These are phyloP conservation scores for Boletus albobrunnescens DNA, from an alignment of 1,284 basidiomycete genomes.

Conservation along the genomic window DNA sequence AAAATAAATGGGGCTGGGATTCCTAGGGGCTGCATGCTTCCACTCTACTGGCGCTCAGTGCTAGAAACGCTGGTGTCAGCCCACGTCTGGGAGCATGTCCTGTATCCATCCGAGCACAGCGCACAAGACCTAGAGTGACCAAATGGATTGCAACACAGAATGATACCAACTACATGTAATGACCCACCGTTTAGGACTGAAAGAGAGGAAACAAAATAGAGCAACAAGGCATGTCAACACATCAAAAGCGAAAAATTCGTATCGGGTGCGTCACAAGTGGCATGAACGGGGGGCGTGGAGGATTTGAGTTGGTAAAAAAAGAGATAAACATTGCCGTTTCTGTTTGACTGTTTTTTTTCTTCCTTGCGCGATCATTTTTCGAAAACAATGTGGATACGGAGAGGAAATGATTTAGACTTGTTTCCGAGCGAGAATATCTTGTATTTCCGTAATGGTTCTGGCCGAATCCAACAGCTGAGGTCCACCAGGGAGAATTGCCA, in stretches of 20 bases:
- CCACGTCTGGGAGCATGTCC: no score
- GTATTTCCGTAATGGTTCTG: constrained; percentile 66
- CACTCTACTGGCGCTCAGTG: no score
- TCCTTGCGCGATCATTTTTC: not conserved
- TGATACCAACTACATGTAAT: constrained; percentile 25
- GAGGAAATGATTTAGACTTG: constrained; percentile 14
- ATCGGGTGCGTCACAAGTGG: constrained; percentile 13
- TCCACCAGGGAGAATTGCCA: constrained; percentile 69
- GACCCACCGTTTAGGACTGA: constrained; percentile 7
- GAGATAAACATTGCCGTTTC: constrained; percentile 7
- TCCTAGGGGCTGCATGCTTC: no score
- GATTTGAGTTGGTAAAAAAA: not conserved
- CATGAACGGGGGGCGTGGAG: constrained; percentile 15
- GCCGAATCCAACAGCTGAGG: constrained; percentile 61
- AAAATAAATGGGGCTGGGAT: no score
- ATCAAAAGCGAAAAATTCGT: constrained; percentile 11
- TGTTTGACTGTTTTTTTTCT: constrained; percentile 1
- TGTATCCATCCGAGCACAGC: no score
- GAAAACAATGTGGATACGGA: constrained; percentile 2
- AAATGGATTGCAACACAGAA: constrained; percentile 20
- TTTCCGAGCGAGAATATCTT: constrained; percentile 69
- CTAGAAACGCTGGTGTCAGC: no score
- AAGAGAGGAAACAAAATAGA: constrained; percentile 2
- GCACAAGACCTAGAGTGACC: not conserved
- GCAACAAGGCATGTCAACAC: constrained; percentile 13